These are phyloP conservation scores for Vigna nakashimae DNA, from an alignment of 306 rosid genomes.

Conservation along the genomic window DNA sequence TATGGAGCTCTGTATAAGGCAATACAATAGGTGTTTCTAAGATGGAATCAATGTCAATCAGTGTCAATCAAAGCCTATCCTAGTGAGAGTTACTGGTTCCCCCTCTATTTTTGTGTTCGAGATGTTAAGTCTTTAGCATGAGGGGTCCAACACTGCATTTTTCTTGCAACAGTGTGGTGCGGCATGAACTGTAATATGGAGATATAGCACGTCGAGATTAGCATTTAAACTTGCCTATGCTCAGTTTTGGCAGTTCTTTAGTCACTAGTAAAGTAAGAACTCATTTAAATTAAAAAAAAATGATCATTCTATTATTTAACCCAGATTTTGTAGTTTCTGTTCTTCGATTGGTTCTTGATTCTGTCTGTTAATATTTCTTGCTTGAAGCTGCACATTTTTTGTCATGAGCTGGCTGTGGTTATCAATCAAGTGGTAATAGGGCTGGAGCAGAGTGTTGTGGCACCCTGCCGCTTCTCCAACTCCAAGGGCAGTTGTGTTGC, in stretches of 20 bases:
- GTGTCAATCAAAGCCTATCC: no score
- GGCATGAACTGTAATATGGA: conserved; percentile 22
- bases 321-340: neutral
- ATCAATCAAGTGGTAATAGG: neutral
- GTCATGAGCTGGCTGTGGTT: neutral
- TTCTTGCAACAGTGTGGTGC: neutral
- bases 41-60: no score
- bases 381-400: conserved; percentile 7
- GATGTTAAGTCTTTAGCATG: no score
- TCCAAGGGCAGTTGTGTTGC: neutral
- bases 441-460: neutral
- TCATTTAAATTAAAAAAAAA: no score
- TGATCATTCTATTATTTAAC: neutral
- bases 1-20: conserved; percentile 3
- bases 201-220: conserved; percentile 11
- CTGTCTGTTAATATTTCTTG: neutral
- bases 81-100: no score
- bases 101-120: no score
- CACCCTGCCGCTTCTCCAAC: neutral
- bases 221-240: neutral
- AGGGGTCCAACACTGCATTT: no score
- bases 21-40: neutral
- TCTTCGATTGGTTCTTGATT: neutral
- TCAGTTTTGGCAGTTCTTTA: conserved; percentile 4
- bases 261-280: neutral